Evolutionary conservation across 1,284 basidiomycete species (phyloP).

Genomic region (Melanopsichium pennsylvanicum): DNA sequence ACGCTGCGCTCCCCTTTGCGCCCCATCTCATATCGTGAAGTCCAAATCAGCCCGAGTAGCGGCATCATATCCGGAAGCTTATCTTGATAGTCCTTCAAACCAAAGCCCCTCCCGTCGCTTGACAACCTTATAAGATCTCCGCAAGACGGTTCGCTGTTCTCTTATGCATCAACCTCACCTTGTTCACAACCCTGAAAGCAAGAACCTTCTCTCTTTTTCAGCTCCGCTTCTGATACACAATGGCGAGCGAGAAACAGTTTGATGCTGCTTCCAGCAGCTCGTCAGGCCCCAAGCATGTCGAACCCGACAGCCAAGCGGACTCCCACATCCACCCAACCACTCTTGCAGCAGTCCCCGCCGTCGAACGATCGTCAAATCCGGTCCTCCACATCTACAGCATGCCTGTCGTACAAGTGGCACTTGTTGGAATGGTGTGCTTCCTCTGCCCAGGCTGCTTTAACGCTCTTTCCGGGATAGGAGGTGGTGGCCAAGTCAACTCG

Average conservation of each 20-base stretch:
- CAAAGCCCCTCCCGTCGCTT: too few species aligned
- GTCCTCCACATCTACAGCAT: conserved; percentile 20
- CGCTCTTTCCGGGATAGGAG: conserved; percentile 70
- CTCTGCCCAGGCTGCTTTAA: conserved; percentile 71
- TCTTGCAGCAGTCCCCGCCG: conserved; percentile 6
- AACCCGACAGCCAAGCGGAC: not conserved
- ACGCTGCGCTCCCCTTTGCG: too few species aligned
- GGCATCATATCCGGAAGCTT: too few species aligned
- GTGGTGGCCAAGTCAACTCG: conserved; percentile 66
- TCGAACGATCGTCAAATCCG: conserved; percentile 24
- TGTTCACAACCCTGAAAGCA: too few species aligned
- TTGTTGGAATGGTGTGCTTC: conserved; percentile 64
- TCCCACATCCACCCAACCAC: conserved; percentile 19
- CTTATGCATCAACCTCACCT: too few species aligned
- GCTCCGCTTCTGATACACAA: not conserved
- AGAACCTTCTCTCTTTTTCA: too few species aligned
- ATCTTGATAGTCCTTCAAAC: too few species aligned
- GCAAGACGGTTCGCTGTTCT: too few species aligned
- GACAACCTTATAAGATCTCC: too few species aligned
- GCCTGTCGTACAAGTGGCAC: conserved; percentile 28
- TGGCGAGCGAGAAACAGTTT: conserved; percentile 31
- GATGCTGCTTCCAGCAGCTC: conserved; percentile 37
- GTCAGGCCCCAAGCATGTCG: conserved; percentile 8
- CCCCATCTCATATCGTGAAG: too few species aligned
- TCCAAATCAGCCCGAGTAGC: too few species aligned